Base-by-base conservation (phyloP, 2,329 filamentous ascomycete genomes). In the Claviceps capensis region DNA sequence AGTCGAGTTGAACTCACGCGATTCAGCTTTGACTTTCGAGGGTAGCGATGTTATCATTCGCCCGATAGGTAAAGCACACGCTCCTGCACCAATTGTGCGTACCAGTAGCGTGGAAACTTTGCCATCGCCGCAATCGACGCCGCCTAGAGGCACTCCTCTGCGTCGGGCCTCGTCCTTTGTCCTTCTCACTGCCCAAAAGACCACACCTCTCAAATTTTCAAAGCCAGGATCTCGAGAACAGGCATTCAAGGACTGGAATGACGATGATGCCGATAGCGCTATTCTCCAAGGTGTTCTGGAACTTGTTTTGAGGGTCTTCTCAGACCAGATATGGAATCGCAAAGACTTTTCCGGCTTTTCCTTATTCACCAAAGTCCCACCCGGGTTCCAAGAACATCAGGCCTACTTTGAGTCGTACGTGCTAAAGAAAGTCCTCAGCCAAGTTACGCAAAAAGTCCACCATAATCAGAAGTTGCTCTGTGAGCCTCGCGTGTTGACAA, bases 361-460 rank as follows among this genome's bases (percentile, higher is more conserved):
- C 0, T 70, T 98, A 9, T 95, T 88, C 61, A 72, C 87, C 50
- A 95, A 93, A 64, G 85, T 91, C 0, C 93, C 94, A 1, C 88
- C 93, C 0, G 90, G 91, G 0, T 95, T 95, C 61, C 81, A 91
- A 58, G 93, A 97, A 63, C 89, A 97, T 59, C 90, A 96, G 61
- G 88, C 89, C 0, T 95, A 90, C 64, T 96, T 98, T 58, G 88
- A 95, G 63, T 95, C 93, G 0, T 96, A 90, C 62, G 72, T 97
- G 3, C 72, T 97, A 19, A 80, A 83, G 30, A 85, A 84, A 57
- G 82, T 86, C 0, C 77, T 96, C 46, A 77, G 81, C 3, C 80
- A 85, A 34, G 69, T 95, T 16, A 79, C 79, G 37, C 85, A 78
- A 53, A 75, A 80, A 22, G 75, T 97, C 8, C 81, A 87, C 54